Conservation (phyloP, 2,329 filamentous ascomycete genomes). For the Hymenoscyphus repandus region DNA sequence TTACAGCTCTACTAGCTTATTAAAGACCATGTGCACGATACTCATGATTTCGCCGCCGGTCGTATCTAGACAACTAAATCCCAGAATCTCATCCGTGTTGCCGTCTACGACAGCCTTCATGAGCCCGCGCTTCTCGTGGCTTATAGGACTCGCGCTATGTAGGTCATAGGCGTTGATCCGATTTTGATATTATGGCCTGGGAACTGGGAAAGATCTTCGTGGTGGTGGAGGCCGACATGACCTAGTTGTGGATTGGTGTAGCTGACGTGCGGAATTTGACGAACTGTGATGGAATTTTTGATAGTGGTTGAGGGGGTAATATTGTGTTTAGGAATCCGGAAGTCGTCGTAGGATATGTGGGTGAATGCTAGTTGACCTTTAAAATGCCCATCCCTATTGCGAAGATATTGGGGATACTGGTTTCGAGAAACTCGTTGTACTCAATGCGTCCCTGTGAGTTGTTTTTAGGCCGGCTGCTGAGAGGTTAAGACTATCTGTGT, state of each 20-base stretch:
- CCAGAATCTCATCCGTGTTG: conserved; percentile 44
- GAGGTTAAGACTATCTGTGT: conserved; percentile 43
- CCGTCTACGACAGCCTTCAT: conserved; percentile 48
- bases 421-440: conserved; percentile 40
- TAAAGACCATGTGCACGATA: conserved; percentile 48
- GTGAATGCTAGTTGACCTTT: conserved; percentile 50
- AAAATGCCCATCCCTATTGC: conserved; percentile 47
- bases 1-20: conserved; percentile 42
- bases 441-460: conserved; percentile 39
- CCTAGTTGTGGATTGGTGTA: conserved; percentile 52
- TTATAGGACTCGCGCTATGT: conserved; percentile 48
- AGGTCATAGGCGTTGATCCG: conserved; percentile 47
- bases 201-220: conserved; percentile 30
- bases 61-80: conserved; percentile 46
- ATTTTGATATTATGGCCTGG: conserved; percentile 35
- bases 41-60: conserved; percentile 51
- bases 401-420: conserved; percentile 38
- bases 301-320: conserved; percentile 29
- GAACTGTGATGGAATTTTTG: conserved; percentile 29
- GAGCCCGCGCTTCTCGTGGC: conserved; percentile 44
- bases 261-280: conserved; percentile 42
- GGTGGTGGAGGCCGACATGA: conserved; percentile 44
- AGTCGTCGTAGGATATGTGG: conserved; percentile 52
- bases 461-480: conserved; percentile 36
- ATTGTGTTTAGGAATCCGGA: conserved; percentile 44